phyloP scores from a whole-genome alignment of 169 alveolate species.

The Cryptosporidium baileyi region DNA sequence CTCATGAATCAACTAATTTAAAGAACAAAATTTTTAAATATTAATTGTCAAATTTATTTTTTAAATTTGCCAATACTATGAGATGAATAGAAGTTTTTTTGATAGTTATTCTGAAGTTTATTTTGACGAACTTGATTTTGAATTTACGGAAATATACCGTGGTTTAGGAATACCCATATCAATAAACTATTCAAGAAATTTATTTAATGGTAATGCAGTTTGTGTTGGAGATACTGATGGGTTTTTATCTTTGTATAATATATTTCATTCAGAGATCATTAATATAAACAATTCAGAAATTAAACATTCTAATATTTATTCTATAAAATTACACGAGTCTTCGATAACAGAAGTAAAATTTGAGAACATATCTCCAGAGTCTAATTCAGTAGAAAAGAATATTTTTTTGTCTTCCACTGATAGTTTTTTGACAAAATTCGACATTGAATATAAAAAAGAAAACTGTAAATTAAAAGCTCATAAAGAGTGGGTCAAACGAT shows the following conservation, averaged over 20 bases:
- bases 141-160: slow-evolving; percentile 6
- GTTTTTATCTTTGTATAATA: neutral
- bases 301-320: neutral
- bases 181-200: slow-evolving; percentile 29
- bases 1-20: neutral
- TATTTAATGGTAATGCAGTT: slow-evolving; percentile 12
- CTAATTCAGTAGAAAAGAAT: slow-evolving; percentile 8
- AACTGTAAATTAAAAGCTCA: slow-evolving; percentile 49
- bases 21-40: too few species aligned
- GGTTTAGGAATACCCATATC: slow-evolving; percentile 43
- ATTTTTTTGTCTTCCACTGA: slow-evolving; percentile 51
- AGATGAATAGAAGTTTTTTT: neutral
- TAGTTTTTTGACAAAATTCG: slow-evolving; percentile 44
- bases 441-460: slow-evolving; percentile 29
- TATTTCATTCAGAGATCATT: neutral
- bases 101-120: neutral
- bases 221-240: slow-evolving; percentile 63
- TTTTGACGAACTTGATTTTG: neutral
- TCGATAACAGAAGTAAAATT: slow-evolving; percentile 52
- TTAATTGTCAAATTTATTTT: neutral
- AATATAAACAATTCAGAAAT: neutral
- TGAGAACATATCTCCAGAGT: neutral
- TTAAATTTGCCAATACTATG: neutral
- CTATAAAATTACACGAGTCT: slow-evolving; percentile 15
- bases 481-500: slow-evolving; percentile 58